These are phyloP conservation scores for Ganoderma sinense DNA, from an alignment of 1,284 basidiomycete species.

Conservation along the genomic window DNA sequence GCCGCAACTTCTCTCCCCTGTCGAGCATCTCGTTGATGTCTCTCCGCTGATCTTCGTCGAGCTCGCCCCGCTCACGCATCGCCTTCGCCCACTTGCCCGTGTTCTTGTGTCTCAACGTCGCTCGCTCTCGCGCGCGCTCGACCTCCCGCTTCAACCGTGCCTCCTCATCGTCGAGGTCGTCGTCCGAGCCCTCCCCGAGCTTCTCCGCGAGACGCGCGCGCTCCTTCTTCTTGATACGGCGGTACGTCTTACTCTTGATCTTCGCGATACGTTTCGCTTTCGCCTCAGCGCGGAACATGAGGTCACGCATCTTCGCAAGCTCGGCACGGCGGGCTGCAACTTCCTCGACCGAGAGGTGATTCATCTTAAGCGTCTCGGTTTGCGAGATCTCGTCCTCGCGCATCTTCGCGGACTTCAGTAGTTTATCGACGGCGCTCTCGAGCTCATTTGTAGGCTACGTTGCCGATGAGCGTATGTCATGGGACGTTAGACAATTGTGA, in stretches of 20 bases:
- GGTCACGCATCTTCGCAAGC: slow-evolving; percentile 88
- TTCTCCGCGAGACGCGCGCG: slow-evolving; percentile 63
- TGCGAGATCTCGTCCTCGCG: slow-evolving; percentile 81
- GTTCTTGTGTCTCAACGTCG: slow-evolving; percentile 85
- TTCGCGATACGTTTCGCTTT: slow-evolving; percentile 93
- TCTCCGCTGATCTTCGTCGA: slow-evolving; percentile 70
- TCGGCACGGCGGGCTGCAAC: slow-evolving; percentile 83
- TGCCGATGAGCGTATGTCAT: background rate
- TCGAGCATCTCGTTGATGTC: slow-evolving; percentile 85
- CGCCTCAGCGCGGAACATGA: slow-evolving; percentile 93
- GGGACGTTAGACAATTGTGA: background rate
- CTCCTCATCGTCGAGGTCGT: slow-evolving; percentile 62
- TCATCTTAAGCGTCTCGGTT: slow-evolving; percentile 85
- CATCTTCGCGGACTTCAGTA: slow-evolving; percentile 82
- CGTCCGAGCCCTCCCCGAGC: slow-evolving; percentile 57
- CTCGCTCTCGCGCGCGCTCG: slow-evolving; percentile 84
- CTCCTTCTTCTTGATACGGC: slow-evolving; percentile 86
- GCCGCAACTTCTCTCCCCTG: slow-evolving; percentile 72
- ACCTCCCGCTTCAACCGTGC: slow-evolving; percentile 76
- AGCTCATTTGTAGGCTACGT: slow-evolving; percentile 76
- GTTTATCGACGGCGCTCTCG: slow-evolving; percentile 79
- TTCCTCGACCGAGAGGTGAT: slow-evolving; percentile 85
- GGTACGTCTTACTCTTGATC: slow-evolving; percentile 96
- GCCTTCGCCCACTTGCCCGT: slow-evolving; percentile 84
- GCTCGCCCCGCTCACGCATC: slow-evolving; percentile 69